Base-by-base conservation (phyloP, 257 asterid species). In the Penstemon newberryi region DNA sequence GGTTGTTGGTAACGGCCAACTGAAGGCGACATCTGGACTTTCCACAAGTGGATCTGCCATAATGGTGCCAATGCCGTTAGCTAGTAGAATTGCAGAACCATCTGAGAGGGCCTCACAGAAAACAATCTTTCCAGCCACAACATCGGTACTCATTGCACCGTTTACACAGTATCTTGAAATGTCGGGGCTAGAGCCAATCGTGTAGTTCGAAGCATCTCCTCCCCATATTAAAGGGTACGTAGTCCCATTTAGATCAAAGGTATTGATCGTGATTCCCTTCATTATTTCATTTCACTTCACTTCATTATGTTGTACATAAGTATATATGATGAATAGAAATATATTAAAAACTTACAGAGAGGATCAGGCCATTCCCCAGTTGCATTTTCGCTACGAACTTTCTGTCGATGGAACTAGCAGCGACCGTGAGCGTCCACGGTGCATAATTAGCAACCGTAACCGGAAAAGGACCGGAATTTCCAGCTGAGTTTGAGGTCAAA, bases 141-240 rank as follows among this genome's bases (percentile, higher is more conserved):
- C 68, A n/a, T 72, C 82, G 5, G 46, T 54, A 53, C 57, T 81
- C 86, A 83, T 76, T 11, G 82, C 67, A 52, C 58, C 82, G 0
- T 46, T 6, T 11, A 71, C 1, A 64, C 89, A 83, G 7, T 13
- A 54, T 45, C 36, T 65, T 0, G 85, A 47, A n/a, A 19, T 5
- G 52, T 75, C 82, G 0, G 84, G 75, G 61, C 78, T 72, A 0
- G 82, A 75, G 12, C 89, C 89, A 13, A 37, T 61, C 12, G 86
- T 83, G 49, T 83, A 83, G 79, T 83, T 83, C 36, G 90, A 85
- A 25, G 86, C 95, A 38, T 86, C 89, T 61, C 96, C 92, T 44
- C 88, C 97, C 85, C 90, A 84, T 18, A 90, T 77, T 15, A 90
- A 72, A 8, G 96, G 94, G 38, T 87, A 80, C 3, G 74, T 58